Conservation (phyloP, 2,329 filamentous ascomycete species). For the Aspergillus tamarii region DNA sequence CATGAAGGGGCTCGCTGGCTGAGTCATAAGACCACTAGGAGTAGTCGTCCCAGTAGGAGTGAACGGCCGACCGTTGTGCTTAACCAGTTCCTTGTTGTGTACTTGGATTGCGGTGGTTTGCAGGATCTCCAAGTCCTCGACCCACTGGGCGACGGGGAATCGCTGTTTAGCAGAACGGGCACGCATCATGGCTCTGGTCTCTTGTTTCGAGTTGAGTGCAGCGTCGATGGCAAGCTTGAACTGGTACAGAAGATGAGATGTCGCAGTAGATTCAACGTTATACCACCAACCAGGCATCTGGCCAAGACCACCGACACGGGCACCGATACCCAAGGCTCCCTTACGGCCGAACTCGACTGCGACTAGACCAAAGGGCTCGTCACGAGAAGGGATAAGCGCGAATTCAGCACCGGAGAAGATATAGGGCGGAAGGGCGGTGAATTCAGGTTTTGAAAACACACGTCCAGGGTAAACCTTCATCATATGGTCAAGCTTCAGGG, state of each 20-base stretch:
- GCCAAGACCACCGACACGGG: conserved; percentile 68
- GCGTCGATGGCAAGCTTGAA: conserved; percentile 67
- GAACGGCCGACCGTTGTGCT: conserved; percentile 35
- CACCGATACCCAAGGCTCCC: conserved; percentile 68
- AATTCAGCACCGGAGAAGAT: conserved; percentile 71
- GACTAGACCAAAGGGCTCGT: conserved; percentile 70
- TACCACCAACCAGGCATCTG: conserved; percentile 75
- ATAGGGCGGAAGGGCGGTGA: conserved; percentile 66
- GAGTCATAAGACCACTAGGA: conserved; percentile 14
- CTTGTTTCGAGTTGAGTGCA: conserved; percentile 60
- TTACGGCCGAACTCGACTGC: conserved; percentile 71
- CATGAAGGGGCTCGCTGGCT: conserved; percentile 27
- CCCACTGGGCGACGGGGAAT: conserved; percentile 70
- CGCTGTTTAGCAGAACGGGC: conserved; percentile 67
- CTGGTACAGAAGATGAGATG: conserved; percentile 65
- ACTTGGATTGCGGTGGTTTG: conserved; percentile 64
- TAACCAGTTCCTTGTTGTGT: conserved; percentile 49
- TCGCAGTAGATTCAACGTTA: conserved; percentile 67
- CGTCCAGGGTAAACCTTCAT: conserved; percentile 68
- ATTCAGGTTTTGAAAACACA: conserved; percentile 69
- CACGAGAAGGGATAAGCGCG: conserved; percentile 68
- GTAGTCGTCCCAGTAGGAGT: conserved; percentile 45
- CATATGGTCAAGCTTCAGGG: conserved; percentile 65
- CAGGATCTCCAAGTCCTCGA: conserved; percentile 65
- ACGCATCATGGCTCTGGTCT: conserved; percentile 64